Conservation (phyloP, 1,284 basidiomycete species). For the Chalciporus piperatoides region DNA sequence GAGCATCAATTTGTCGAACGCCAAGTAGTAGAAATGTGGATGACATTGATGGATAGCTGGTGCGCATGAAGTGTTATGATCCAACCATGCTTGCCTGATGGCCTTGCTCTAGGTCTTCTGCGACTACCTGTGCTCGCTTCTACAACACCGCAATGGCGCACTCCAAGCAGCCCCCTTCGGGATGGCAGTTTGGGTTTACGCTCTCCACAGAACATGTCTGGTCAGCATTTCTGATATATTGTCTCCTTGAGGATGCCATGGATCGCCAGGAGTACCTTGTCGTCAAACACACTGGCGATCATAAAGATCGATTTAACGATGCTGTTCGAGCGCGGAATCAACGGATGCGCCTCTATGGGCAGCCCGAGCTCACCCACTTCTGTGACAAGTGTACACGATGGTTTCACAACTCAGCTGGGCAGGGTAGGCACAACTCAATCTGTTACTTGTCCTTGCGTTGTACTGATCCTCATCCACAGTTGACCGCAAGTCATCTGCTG, state of each 20-base stretch:
- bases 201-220: slow-evolving; percentile 6
- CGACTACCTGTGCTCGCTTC: neutral
- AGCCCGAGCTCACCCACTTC: slow-evolving; percentile 21
- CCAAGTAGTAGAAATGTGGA: slow-evolving; percentile 5
- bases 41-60: slow-evolving; percentile 8
- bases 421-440: too few species aligned
- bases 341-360: slow-evolving; percentile 16
- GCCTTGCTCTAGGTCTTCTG: neutral
- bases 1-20: slow-evolving; percentile 12
- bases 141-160: neutral
- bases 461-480: neutral
- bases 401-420: neutral
- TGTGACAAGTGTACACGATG: slow-evolving; percentile 24
- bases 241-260: slow-evolving; percentile 1
- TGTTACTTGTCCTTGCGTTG: too few species aligned
- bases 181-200: neutral
- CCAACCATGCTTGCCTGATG: neutral
- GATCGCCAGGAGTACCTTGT: neutral
- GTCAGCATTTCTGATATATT: slow-evolving; percentile 1
- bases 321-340: slow-evolving; percentile 18
- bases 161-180: neutral
- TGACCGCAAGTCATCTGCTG: slow-evolving; percentile 10
- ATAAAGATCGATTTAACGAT: slow-evolving; percentile 10
- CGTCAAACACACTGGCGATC: neutral
- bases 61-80: neutral